Evolutionary conservation across 2,329 filamentous ascomycete genomes (phyloP).

Genomic region (Trichoderma sp.): DNA sequence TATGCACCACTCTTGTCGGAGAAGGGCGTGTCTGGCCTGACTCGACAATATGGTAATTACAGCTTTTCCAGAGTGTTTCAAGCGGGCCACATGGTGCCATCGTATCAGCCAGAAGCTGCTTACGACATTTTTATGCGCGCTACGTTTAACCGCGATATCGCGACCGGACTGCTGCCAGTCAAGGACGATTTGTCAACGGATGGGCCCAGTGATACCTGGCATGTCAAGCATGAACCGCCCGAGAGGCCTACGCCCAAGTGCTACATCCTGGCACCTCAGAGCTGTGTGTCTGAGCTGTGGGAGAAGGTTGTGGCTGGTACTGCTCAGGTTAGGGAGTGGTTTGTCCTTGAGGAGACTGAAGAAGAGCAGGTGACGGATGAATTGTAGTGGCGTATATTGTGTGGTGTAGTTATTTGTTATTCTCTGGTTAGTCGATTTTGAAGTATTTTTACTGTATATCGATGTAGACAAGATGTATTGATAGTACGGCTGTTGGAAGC

Average conservation of each 20-base stretch:
- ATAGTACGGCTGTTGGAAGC: background rate
- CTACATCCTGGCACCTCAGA: conserved; percentile 55
- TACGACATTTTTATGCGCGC: conserved; percentile 60
- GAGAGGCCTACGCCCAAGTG: conserved; percentile 51
- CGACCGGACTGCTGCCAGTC: conserved; percentile 52
- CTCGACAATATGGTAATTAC: conserved; percentile 72
- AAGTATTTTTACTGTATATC: background rate
- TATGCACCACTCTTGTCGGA: conserved; percentile 69
- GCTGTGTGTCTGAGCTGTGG: conserved; percentile 55
- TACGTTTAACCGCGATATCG: conserved; percentile 52
- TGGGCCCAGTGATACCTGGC: conserved; percentile 59
- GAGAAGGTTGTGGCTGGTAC: conserved; percentile 49
- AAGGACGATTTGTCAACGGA: conserved; percentile 48
- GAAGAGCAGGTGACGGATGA: conserved; percentile 12
- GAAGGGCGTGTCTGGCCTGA: conserved; percentile 61
- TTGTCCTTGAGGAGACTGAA: conserved; percentile 27
- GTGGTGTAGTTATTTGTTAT: background rate
- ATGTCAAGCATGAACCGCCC: conserved; percentile 52
- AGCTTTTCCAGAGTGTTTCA: conserved; percentile 65
- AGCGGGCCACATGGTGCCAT: conserved; percentile 61
- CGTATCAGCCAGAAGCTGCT: conserved; percentile 57
- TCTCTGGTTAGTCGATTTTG: background rate
- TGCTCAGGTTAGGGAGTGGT: conserved; percentile 47
- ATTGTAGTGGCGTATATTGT: background rate
- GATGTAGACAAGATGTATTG: background rate